Conservation (phyloP, 73 alveolate species). For the Breviolum minutum region DNA sequence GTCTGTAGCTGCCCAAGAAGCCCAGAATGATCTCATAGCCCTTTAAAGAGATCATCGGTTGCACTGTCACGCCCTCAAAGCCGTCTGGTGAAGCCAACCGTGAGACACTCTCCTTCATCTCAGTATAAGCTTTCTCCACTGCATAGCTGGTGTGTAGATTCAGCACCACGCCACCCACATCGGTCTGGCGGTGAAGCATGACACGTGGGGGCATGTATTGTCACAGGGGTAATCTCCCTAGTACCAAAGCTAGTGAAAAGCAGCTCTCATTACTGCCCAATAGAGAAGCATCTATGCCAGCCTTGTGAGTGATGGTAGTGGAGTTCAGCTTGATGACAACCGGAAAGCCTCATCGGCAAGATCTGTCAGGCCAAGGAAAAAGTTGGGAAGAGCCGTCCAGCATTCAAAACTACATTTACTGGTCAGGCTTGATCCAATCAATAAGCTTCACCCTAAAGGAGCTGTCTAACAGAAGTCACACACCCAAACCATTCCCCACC, state of each 20-base stretch:
- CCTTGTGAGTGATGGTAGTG: conserved; percentile 96
- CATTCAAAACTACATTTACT: no score
- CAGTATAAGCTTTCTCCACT: conserved; percentile 95
- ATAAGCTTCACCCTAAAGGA: background rate
- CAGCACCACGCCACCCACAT: conserved; percentile 96
- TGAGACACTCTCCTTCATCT: conserved; percentile 95
- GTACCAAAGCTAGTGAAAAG: background rate
- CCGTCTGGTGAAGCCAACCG: conserved; percentile 95
- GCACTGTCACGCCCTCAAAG: conserved; percentile 88
- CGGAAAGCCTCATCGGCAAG: conserved; percentile 15
- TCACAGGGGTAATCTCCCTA: no score
- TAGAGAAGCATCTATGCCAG: conserved; percentile 12
- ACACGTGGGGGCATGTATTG: no score
- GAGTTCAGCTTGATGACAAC: conserved; percentile 96
- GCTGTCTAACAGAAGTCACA: background rate
- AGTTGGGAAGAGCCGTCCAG: no score
- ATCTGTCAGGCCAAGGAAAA: background rate
- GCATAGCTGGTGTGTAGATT: conserved; percentile 95
- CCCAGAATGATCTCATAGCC: conserved; percentile 93
- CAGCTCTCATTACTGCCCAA: background rate
- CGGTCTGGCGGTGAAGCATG: background rate
- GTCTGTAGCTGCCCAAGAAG: background rate
- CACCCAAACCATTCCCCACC: background rate
- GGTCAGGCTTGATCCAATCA: background rate
- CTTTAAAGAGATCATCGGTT: conserved; percentile 95